Base-by-base conservation (phyloP, 176 grass and related monocot genomes). In the Olyra latifolia region DNA sequence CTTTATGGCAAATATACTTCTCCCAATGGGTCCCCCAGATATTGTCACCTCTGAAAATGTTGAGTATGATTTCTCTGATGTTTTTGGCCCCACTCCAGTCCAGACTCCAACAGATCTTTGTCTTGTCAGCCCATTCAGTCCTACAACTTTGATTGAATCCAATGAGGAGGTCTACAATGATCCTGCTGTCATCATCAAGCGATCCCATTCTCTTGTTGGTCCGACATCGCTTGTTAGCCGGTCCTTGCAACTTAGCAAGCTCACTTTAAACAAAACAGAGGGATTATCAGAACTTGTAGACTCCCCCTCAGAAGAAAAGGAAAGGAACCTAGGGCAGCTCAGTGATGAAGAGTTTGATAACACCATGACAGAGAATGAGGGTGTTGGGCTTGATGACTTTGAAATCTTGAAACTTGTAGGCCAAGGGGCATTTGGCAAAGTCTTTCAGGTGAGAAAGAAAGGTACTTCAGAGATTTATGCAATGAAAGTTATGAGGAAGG, bases 401-500 rank as follows among this genome's bases (percentile, higher is more conserved):
- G 92, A 98, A 80, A 79, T 95, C 66, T 86, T 95, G 92, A 98
- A 98, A 63, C 87, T 98, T 69, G 96, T 98, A 5, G 96, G 92
- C 24, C 93, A 95, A 88, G 96, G 96, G 55, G 90, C 96, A 43
- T 98, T 98, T 57, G 96, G 96, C 15, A 98, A 98, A 83, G 96
- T 98, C 42, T 98, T 87, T 84, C 96, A 98, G 81, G 96, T 98
- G 50, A 98, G 79, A 70, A 98, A 95, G 86, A 98, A 93, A 85
- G 87, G 88, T 39, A 93, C 92, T 80, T 82, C 79, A 22, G 96
- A 95, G 76, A 98, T 98, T 59, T 98, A 95, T 76, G 96, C 96
- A 22, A 98, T 98, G 92, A 98, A 98, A 64, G 96, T 98, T 67
- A 87, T 98, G 92, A 88, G 96, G 74, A 98, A 95, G 84, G 96